Conservation (phyloP, 345 rosid genomes). For the Kernera saxatilis region DNA sequence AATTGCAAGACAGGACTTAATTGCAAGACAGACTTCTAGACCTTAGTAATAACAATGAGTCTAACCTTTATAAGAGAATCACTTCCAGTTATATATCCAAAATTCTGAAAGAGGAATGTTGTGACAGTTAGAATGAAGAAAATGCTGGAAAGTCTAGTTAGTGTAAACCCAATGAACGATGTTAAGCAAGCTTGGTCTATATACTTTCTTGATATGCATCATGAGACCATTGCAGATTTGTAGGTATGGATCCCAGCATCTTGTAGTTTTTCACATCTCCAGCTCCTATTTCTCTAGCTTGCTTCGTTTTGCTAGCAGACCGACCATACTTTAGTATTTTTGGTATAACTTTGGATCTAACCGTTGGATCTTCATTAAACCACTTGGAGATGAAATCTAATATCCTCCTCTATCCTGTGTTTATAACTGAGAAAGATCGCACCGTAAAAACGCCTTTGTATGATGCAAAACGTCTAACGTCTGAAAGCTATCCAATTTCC, state of each 20-base stretch:
- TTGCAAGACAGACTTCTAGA: background rate
- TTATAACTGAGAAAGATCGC: too few species aligned
- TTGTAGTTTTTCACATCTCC: slow-evolving; percentile 92
- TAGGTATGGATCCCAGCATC: slow-evolving; percentile 94
- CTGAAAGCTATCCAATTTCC: too few species aligned
- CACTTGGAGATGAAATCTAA: too few species aligned
- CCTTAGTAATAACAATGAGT: background rate
- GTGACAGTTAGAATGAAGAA: background rate
- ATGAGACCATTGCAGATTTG: slow-evolving; percentile 96
- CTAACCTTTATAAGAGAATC: slow-evolving; percentile 84
- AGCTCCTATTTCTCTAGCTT: too few species aligned
- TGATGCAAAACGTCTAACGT: too few species aligned
- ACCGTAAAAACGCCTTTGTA: too few species aligned
- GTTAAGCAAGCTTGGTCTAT: background rate
- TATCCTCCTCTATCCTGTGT: too few species aligned
- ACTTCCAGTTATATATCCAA: slow-evolving; percentile 85
- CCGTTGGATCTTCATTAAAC: too few species aligned
- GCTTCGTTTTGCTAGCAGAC: too few species aligned
- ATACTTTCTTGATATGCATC: slow-evolving; percentile 96
- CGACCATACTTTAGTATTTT: too few species aligned
- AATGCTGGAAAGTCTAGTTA: background rate
- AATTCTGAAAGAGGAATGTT: slow-evolving; percentile 44
- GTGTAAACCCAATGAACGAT: background rate
- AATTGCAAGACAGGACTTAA: too few species aligned
- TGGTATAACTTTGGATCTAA: too few species aligned